phyloP scores from a whole-genome alignment of 441 rosid genomes.

The Aleurites moluccanus region DNA sequence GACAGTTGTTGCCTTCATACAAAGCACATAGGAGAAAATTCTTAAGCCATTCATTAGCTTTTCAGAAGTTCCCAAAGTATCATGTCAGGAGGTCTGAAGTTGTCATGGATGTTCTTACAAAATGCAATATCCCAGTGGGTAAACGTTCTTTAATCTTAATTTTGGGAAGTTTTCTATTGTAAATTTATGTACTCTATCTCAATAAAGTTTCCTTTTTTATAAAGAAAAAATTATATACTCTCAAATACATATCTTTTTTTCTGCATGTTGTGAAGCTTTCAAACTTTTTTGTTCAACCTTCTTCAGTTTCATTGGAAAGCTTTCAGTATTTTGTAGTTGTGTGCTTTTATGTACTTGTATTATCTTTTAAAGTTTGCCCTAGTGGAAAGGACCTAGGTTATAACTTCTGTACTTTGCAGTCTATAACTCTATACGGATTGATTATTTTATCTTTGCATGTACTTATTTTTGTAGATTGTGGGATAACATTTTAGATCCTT shows the following conservation, averaged over 20 bases:
- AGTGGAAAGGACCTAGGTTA: neutral
- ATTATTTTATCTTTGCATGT: too few species aligned
- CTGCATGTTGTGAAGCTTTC: neutral
- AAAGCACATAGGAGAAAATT: slow-evolving; percentile 71
- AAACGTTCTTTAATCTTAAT: slow-evolving; percentile 24
- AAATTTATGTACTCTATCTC: neutral
- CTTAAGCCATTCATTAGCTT: slow-evolving; percentile 28
- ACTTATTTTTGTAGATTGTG: neutral
- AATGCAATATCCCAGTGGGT: slow-evolving; percentile 86
- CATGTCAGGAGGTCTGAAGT: slow-evolving; percentile 39
- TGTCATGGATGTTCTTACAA: slow-evolving; percentile 54
- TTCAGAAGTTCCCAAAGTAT: slow-evolving; percentile 36
- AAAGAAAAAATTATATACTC: neutral
- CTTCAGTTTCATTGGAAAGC: neutral
- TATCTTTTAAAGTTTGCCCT: neutral
- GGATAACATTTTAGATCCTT: neutral
- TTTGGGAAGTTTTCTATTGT: neutral
- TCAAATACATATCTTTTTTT: neutral
- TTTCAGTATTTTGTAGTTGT: neutral
- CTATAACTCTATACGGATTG: too few species aligned
- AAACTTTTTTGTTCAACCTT: too few species aligned
- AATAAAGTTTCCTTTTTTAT: too few species aligned
- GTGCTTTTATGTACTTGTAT: too few species aligned
- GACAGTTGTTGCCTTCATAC: slow-evolving; percentile 74
- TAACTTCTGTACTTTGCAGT: too few species aligned